Percentiles rank a stretch among this genome's conserved stretches.
These are phyloP conservation scores for Coprinopsis sp. DNA, from an alignment of 768 basidiomycete species.

Conservation along the genomic window DNA sequence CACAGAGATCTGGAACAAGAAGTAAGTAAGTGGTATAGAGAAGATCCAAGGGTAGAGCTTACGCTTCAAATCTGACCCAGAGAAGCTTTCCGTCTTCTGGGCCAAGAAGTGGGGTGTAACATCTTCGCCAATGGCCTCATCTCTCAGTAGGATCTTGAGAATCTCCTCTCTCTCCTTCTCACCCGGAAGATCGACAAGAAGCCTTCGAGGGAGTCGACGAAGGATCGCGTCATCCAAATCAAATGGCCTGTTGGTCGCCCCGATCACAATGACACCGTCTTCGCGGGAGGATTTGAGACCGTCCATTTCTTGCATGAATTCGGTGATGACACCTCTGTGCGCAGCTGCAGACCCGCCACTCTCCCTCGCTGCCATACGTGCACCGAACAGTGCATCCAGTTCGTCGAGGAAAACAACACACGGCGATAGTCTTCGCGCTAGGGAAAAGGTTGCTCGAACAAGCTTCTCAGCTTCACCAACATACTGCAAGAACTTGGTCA, in stretches of 20 bases:
- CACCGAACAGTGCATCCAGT: conserved; percentile 89
- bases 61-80: conserved; percentile 95
- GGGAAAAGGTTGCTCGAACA: conserved; percentile 82
- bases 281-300: conserved; percentile 78
- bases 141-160: conserved; percentile 78
- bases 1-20: conserved; percentile 71
- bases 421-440: conserved; percentile 81
- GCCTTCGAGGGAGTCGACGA: conserved; percentile 77
- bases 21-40: conserved; percentile 8
- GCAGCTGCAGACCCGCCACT: conserved; percentile 76
- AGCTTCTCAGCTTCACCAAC: conserved; percentile 89
- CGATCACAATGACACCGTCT: conserved; percentile 83
- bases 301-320: conserved; percentile 98
- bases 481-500: conserved; percentile 43
- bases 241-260: conserved; percentile 90
- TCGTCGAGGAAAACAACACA: conserved; percentile 95
- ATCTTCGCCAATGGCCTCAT: conserved; percentile 66
- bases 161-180: conserved; percentile 86
- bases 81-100: conserved; percentile 77
- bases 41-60: conserved; percentile 29
- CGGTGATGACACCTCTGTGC: conserved; percentile 83
- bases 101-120: conserved; percentile 59
- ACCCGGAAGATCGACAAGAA: conserved; percentile 87
- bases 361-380: conserved; percentile 71
- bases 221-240: conserved; percentile 91